phyloP scores from a whole-genome alignment of 2,329 filamentous ascomycete genomes.

The Stagonosporopsis tanaceti region DNA sequence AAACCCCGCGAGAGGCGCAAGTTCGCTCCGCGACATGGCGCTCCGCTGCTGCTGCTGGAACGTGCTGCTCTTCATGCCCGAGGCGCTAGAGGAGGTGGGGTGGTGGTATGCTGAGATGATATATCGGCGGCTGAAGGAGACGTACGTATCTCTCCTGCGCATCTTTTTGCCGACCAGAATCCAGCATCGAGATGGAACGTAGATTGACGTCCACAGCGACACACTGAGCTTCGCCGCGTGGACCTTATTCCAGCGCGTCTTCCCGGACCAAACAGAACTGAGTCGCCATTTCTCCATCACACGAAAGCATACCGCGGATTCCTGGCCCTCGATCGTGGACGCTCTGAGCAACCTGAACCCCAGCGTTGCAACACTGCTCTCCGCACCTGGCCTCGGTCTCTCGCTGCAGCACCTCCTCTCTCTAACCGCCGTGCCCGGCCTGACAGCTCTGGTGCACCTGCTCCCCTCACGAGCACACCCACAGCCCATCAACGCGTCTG shows the following conservation, averaged over 20 bases:
- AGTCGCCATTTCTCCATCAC: background rate
- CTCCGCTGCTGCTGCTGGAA: constrained; percentile 7
- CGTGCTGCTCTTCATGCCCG: constrained; percentile 1
- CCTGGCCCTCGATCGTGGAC: constrained; percentile 3
- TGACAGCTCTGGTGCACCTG: constrained; percentile 3
- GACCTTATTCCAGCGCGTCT: constrained; percentile 5
- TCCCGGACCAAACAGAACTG: constrained; percentile 1
- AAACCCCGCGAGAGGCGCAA: background rate
- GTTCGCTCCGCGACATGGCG: constrained; percentile 3
- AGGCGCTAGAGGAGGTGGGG: background rate
- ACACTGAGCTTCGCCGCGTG: constrained; percentile 7
- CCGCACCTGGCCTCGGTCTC: background rate
- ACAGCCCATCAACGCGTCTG: background rate
- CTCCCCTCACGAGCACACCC: background rate
- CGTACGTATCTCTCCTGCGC: background rate
- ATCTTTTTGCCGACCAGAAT: background rate
- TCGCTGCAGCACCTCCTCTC: constrained; percentile 4
- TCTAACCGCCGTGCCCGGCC: background rate
- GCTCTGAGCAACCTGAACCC: background rate
- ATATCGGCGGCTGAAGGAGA: constrained; percentile 2
- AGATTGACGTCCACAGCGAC: background rate
- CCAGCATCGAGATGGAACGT: background rate
- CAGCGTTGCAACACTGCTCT: constrained; percentile 5
- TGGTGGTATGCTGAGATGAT: constrained; percentile 4
- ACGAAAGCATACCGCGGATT: background rate